Evolutionary conservation across 2,329 filamentous ascomycete species (phyloP).

Genomic region (Chaetomium sp.): DNA sequence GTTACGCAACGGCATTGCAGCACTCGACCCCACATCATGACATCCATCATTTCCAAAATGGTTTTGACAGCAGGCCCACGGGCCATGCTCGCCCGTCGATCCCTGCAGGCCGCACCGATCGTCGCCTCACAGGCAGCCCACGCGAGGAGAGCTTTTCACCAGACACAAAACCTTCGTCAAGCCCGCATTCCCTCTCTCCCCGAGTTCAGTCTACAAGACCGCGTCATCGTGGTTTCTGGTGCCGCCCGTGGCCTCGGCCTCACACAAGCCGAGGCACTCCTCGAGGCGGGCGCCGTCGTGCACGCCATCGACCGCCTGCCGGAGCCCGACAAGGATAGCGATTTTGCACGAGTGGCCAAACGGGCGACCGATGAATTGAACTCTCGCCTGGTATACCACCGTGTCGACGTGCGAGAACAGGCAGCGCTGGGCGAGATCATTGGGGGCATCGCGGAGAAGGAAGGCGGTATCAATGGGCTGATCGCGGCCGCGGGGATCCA

Average conservation of each 20-base stretch:
- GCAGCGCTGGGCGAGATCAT: slow-evolving; percentile 60
- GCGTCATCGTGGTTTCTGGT: slow-evolving; percentile 70
- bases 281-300: slow-evolving; percentile 71
- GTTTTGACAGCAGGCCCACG: slow-evolving; percentile 1
- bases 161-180: slow-evolving; percentile 1
- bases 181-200: slow-evolving; percentile 39
- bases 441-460: slow-evolving; percentile 58
- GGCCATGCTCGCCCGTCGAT: slow-evolving; percentile 1
- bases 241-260: slow-evolving; percentile 71
- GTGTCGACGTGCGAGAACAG: slow-evolving; percentile 73
- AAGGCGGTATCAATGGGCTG: slow-evolving; percentile 72
- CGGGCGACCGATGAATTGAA: slow-evolving; percentile 58
- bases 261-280: slow-evolving; percentile 68
- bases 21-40: slow-evolving; percentile 2
- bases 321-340: slow-evolving; percentile 43
- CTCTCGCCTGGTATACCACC: slow-evolving; percentile 65
- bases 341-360: slow-evolving; percentile 59
- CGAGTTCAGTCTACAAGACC: slow-evolving; percentile 70
- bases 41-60: slow-evolving; percentile 2
- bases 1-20: neutral
- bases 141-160: slow-evolving; percentile 8
- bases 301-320: slow-evolving; percentile 60
- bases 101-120: neutral
- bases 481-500: slow-evolving; percentile 67
- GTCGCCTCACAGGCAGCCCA: neutral